These are phyloP conservation scores for Fusarium albosuccineum DNA, from an alignment of 2,329 filamentous ascomycete species.

Conservation along the genomic window DNA sequence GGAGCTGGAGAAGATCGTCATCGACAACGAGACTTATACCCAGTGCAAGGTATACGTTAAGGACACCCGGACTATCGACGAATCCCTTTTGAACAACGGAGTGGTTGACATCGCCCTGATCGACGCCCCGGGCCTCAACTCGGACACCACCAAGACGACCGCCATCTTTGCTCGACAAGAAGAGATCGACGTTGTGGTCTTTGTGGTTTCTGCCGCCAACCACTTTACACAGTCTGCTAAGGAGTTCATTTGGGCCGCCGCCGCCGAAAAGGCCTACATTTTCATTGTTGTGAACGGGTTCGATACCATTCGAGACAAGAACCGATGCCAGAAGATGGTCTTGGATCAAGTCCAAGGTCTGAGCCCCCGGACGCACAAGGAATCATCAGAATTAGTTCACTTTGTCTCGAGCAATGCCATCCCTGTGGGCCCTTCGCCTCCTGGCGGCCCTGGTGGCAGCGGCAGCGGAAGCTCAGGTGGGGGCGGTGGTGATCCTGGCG, in stretches of 20 bases:
- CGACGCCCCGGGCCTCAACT: slow-evolving; percentile 94
- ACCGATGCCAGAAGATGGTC: slow-evolving; percentile 91
- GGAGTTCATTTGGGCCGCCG: slow-evolving; percentile 96
- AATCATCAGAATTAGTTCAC: slow-evolving; percentile 91
- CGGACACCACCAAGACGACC: slow-evolving; percentile 96
- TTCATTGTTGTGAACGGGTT: slow-evolving; percentile 99
- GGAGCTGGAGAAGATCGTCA: slow-evolving; percentile 89
- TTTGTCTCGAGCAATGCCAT: slow-evolving; percentile 98
- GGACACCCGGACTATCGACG: slow-evolving; percentile 88
- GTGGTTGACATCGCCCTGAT: slow-evolving; percentile 98
- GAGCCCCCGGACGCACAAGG: slow-evolving; percentile 94
- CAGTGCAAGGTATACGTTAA: slow-evolving; percentile 98
- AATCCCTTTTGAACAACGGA: slow-evolving; percentile 95
- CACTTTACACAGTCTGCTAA: slow-evolving; percentile 98
- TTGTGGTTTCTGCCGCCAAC: slow-evolving; percentile 96
- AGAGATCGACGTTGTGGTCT: slow-evolving; percentile 98
- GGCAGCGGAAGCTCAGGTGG: slow-evolving; percentile 67
- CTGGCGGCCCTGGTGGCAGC: slow-evolving; percentile 66
- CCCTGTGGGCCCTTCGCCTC: slow-evolving; percentile 74
- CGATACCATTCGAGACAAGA: slow-evolving; percentile 92
- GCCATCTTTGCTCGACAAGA: slow-evolving; percentile 97
- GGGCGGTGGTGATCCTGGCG: slow-evolving; percentile 67
- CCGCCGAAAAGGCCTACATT: slow-evolving; percentile 96
- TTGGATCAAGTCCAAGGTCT: slow-evolving; percentile 87
- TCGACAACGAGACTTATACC: slow-evolving; percentile 88